Evolutionary conservation across 345 rosid genomes (phyloP).

Genomic region (Mangifera indica): DNA sequence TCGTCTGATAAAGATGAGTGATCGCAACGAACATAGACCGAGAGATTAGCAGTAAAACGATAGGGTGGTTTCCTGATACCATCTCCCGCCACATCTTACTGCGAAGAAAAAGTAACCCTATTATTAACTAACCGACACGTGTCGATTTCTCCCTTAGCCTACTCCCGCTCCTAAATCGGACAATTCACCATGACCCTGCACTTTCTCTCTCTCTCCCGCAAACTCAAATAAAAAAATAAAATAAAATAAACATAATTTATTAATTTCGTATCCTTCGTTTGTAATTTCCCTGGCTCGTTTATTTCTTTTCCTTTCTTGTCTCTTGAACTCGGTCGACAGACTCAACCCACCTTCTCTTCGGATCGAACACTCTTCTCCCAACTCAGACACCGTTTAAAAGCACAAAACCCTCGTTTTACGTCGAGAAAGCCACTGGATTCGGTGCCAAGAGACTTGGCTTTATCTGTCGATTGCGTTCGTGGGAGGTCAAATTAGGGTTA

Average conservation of each 20-base stretch:
- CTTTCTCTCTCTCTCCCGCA: conserved; percentile 18
- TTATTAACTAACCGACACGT: conserved; percentile 34
- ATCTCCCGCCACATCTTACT: conserved; percentile 36
- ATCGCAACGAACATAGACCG: not conserved
- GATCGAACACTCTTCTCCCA: conserved; percentile 21
- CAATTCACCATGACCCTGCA: conserved; percentile 33
- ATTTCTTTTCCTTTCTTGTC: conserved; percentile 29
- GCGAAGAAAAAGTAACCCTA: conserved; percentile 26
- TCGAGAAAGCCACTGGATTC: conserved; percentile 16
- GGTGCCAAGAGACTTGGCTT: conserved; percentile 18
- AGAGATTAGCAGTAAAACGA: not conserved
- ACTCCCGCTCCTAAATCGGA: conserved; percentile 18
- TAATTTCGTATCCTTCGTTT: not conserved
- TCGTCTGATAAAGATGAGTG: not conserved
- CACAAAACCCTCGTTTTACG: not conserved
- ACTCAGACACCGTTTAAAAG: not conserved
- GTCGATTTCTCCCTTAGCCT: conserved; percentile 15
- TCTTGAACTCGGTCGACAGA: conserved; percentile 40
- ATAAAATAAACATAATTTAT: not conserved
- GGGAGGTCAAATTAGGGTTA: conserved; percentile 25
- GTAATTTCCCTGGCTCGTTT: conserved; percentile 21
- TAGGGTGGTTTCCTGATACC: conserved; percentile 11
- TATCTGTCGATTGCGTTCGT: conserved; percentile 26
- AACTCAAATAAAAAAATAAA: not conserved
- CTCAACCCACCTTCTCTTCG: conserved; percentile 27